Evolutionary conservation across 2,329 filamentous ascomycete genomes (phyloP).

Genomic region (Chaetomium sp.): DNA sequence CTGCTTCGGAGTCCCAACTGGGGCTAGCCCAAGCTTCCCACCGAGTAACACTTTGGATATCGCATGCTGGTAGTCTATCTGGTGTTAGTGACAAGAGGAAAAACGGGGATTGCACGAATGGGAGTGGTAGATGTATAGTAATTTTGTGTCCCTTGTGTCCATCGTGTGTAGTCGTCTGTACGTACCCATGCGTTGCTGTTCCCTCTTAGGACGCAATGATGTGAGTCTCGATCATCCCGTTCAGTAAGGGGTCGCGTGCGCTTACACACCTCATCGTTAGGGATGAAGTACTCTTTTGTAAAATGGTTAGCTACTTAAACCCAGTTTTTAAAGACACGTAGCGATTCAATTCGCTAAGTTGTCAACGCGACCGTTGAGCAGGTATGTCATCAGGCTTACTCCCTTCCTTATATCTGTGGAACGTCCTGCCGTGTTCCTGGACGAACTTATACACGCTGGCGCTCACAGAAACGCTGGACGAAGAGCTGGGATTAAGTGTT

Average conservation of each 20-base stretch:
- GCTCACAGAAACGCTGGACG: slow-evolving; percentile 8
- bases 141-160: too few species aligned
- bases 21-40: slow-evolving; percentile 12
- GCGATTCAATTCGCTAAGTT: too few species aligned
- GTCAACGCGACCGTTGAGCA: too few species aligned
- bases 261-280: slow-evolving; percentile 14
- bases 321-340: too few species aligned
- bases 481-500: background rate
- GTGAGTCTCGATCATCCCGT: background rate
- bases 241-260: background rate
- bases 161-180: background rate
- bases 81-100: background rate
- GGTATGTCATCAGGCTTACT: slow-evolving; percentile 2
- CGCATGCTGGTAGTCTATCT: slow-evolving; percentile 14
- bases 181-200: slow-evolving; percentile 15
- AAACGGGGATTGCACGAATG: background rate
- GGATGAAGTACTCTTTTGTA: slow-evolving; percentile 14
- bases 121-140: too few species aligned
- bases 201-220: background rate
- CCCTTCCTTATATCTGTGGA: slow-evolving; percentile 18
- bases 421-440: slow-evolving; percentile 16
- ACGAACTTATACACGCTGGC: slow-evolving; percentile 16
- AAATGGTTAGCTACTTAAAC: background rate
- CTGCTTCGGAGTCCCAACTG: slow-evolving; percentile 3
- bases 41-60: slow-evolving; percentile 14